Base-by-base conservation (phyloP, 352 stramenopile genomes). In the Globisporangium heterothallicum region DNA sequence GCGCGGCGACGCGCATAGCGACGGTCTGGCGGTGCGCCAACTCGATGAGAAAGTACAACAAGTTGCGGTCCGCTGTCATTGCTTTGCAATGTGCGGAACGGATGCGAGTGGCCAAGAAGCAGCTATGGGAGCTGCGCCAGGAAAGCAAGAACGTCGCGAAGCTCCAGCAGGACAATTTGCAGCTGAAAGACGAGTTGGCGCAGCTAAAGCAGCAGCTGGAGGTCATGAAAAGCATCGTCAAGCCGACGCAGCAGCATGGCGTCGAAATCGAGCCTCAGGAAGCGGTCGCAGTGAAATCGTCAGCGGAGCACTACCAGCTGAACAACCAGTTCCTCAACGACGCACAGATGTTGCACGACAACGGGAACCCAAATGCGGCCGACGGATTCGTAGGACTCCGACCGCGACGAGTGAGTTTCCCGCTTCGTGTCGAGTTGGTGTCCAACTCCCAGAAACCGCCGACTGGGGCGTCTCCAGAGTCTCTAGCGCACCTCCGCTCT, bases 61-160 rank as follows among this genome's bases (percentile, higher is more conserved):
- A 49, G 7, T 21, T 85, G 8, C 59, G 62, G 19, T 56, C 50
- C 6, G 64, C 65, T 0, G 54, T 74, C 26, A 46, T 88, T 36
- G 49, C 64, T 9, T 52, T 93, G 32, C 82, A 93, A 57, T 88
- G 82, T 40, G 64, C 55, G 21, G 34, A 71, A 12, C 78, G 81
- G 8, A 58, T 57, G 6, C 69, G 67, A 12, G 25, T 66, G 13
- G 81, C 79, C 9, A 74, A 58, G 29, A 59, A 58, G 6, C 40
- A 63, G 18, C 59, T 93, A 10, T 51, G 70, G 18, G 62, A 49
- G 27, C 45, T 87, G 44, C 78, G 78, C 2, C 53, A 74, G 40
- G 79, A 93, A 56, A 88, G 78, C 49, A 75, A 72, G 42, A 88
- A 93, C 41, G 66, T 93, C 30, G 42, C 59, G 14, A 88, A 86